Conservation (phyloP, 768 basidiomycete genomes). For the Tricholoma hemisulphureum region DNA sequence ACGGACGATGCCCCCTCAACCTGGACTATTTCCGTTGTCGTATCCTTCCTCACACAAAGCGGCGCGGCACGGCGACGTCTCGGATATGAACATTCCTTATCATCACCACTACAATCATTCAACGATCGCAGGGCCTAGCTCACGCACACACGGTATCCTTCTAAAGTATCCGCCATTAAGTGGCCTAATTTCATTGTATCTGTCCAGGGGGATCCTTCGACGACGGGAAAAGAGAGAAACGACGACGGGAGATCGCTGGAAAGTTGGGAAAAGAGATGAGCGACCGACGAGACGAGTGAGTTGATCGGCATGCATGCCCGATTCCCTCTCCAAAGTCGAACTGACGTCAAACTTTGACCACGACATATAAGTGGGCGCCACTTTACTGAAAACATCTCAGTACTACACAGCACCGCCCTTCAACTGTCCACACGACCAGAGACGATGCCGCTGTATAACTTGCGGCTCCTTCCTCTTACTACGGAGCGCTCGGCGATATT, state of each 20-base stretch:
- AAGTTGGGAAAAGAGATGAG: slow-evolving; percentile 71
- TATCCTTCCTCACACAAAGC: slow-evolving; percentile 47
- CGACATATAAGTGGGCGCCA: slow-evolving; percentile 48
- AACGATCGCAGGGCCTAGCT: slow-evolving; percentile 39
- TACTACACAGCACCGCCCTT: slow-evolving; percentile 55
- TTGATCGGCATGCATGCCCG: slow-evolving; percentile 13
- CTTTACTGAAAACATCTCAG: slow-evolving; percentile 60
- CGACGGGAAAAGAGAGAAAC: slow-evolving; percentile 60
- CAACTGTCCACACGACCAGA: slow-evolving; percentile 72
- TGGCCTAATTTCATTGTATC: not conserved
- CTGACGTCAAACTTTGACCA: slow-evolving; percentile 1
- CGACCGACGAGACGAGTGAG: slow-evolving; percentile 76
- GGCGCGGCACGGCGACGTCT: slow-evolving; percentile 28
- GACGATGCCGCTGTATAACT: slow-evolving; percentile 58
- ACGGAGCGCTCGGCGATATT: slow-evolving; percentile 76
- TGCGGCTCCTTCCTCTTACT: slow-evolving; percentile 71
- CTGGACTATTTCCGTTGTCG: slow-evolving; percentile 64
- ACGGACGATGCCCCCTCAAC: slow-evolving; percentile 60
- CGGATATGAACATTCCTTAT: slow-evolving; percentile 31
- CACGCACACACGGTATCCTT: slow-evolving; percentile 42
- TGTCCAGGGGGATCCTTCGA: slow-evolving; percentile 19
- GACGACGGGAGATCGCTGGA: slow-evolving; percentile 65
- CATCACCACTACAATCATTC: slow-evolving; percentile 39
- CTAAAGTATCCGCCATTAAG: slow-evolving; percentile 4
- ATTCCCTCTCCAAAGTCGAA: slow-evolving; percentile 5